phyloP scores from a whole-genome alignment of 208 protist species.

The Leptomonas pyrrhocoris region DNA sequence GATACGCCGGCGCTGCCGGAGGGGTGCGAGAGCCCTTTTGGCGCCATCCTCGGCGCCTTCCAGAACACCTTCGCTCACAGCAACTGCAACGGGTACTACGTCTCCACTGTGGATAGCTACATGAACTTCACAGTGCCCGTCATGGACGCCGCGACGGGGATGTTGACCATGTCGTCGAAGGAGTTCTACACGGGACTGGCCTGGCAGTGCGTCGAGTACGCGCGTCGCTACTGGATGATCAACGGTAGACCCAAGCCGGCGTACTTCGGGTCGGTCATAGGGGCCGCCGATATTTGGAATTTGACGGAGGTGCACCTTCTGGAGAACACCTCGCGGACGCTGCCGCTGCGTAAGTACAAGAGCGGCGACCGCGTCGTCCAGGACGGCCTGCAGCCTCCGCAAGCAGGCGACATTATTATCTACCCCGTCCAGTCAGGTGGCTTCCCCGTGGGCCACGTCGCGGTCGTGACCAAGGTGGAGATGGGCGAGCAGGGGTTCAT shows the following conservation, averaged over 20 bases:
- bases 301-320: constrained; percentile 38
- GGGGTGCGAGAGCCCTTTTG: constrained; percentile 39
- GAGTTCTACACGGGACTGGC: constrained; percentile 46
- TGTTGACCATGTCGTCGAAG: background rate
- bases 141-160: background rate
- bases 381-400: constrained; percentile 30
- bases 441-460: constrained; percentile 81
- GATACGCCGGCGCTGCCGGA: background rate
- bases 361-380: constrained; percentile 29
- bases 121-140: constrained; percentile 26
- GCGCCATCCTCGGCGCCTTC: constrained; percentile 54
- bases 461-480: constrained; percentile 67
- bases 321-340: constrained; percentile 24
- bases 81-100: constrained; percentile 68
- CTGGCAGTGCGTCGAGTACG: constrained; percentile 91
- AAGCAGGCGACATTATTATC: constrained; percentile 71
- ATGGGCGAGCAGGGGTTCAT: constrained; percentile 15
- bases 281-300: constrained; percentile 80
- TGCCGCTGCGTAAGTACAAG: constrained; percentile 51
- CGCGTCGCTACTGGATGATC: constrained; percentile 85
- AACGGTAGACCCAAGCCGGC: constrained; percentile 47
- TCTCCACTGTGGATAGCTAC: constrained; percentile 26
- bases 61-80: constrained; percentile 63
- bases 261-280: constrained; percentile 55
- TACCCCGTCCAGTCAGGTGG: constrained; percentile 32